Conservation (phyloP, 2,329 filamentous ascomycete genomes). For the Aspergillus phoenicis region DNA sequence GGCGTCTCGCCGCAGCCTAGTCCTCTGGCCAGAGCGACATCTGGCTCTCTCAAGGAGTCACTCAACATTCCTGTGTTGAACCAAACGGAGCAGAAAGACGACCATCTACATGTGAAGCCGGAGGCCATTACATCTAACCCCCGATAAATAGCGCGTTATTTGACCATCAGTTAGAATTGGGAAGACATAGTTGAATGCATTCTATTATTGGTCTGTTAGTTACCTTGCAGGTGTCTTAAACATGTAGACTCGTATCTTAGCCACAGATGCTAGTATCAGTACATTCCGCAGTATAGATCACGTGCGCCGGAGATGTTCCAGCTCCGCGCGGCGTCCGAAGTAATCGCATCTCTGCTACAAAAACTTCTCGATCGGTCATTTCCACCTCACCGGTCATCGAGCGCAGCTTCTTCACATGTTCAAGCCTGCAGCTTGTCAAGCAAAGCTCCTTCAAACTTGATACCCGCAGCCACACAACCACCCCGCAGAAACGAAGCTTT, state of each 20-base stretch:
- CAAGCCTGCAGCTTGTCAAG: not conserved
- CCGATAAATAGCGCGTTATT: not conserved
- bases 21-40: conserved; percentile 25
- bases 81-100: conserved; percentile 25
- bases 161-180: not conserved
- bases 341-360: not conserved
- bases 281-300: not conserved
- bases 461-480: not conserved
- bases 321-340: not conserved
- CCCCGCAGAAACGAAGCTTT: not conserved
- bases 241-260: not conserved
- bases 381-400: not conserved
- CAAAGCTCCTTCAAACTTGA: not conserved
- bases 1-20: conserved; percentile 28
- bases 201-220: not conserved
- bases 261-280: not conserved
- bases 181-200: not conserved
- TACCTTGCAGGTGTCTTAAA: not conserved
- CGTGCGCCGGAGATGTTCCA: not conserved
- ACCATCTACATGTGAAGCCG: conserved; percentile 23
- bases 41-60: conserved; percentile 24
- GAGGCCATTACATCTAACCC: conserved; percentile 14
- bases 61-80: conserved; percentile 32
- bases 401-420: not conserved
- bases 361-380: not conserved